Conservation (phyloP, 768 basidiomycete genomes). For the Pleurotus sapidus region DNA sequence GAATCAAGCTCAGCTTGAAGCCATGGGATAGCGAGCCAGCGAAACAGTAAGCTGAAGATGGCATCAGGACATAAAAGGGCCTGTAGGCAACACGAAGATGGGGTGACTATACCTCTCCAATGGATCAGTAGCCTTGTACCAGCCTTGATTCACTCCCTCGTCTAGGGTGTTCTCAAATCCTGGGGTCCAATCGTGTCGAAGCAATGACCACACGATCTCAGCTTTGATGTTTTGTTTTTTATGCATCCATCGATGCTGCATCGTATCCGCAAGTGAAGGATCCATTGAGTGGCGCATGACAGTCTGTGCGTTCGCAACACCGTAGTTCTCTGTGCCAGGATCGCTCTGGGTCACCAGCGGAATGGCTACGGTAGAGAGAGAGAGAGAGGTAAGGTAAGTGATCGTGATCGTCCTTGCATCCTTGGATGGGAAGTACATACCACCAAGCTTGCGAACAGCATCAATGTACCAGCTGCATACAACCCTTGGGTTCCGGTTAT, state of each 20-base stretch:
- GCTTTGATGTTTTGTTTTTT: conserved; percentile 31
- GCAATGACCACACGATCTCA: conserved; percentile 33
- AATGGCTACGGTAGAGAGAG: conserved; percentile 9
- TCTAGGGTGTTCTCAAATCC: conserved; percentile 34
- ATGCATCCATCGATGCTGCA: conserved; percentile 31
- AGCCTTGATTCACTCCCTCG: conserved; percentile 21
- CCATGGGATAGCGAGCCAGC: conserved; percentile 33
- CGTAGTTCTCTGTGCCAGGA: conserved; percentile 38
- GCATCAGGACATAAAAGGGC: not conserved
- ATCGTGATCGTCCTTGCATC: not conserved
- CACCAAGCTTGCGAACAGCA: conserved; percentile 12
- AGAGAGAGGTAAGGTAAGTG: not conserved
- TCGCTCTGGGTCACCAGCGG: conserved; percentile 43
- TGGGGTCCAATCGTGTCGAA: conserved; percentile 25
- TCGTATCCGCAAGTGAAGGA: conserved; percentile 19
- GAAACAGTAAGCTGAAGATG: conserved; percentile 23
- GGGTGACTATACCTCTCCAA: conserved; percentile 16
- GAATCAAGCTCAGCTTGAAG: conserved; percentile 31
- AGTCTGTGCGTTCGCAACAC: conserved; percentile 41
- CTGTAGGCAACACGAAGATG: not conserved
- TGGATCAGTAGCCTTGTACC: conserved; percentile 24
- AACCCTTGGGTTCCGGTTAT: conserved; percentile 32
- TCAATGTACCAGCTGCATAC: conserved; percentile 33
- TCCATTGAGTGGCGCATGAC: conserved; percentile 31
- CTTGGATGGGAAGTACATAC: conserved; percentile 8